These are phyloP conservation scores for Monosporascus sp. DNA, from an alignment of 2,329 filamentous ascomycete genomes.

Conservation along the genomic window DNA sequence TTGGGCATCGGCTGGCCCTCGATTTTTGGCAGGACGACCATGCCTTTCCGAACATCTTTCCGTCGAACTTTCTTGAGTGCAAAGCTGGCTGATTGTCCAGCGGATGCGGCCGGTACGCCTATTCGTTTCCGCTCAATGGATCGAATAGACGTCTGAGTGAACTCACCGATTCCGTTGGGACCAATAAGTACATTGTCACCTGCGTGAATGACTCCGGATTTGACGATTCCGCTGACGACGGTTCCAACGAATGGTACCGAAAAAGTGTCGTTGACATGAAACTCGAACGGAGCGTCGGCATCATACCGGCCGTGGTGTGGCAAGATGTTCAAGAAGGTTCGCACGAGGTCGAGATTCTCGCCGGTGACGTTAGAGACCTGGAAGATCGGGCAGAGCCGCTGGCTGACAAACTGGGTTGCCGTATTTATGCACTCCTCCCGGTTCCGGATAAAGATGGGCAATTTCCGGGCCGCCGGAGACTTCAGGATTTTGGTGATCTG, in stretches of 20 bases:
- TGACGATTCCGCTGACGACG: slow-evolving; percentile 91
- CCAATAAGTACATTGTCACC: slow-evolving; percentile 89
- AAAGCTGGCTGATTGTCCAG: slow-evolving; percentile 89
- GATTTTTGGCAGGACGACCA: slow-evolving; percentile 87
- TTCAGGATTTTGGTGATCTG: slow-evolving; percentile 92
- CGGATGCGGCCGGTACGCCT: slow-evolving; percentile 77
- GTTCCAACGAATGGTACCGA: slow-evolving; percentile 96
- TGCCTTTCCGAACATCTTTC: slow-evolving; percentile 94
- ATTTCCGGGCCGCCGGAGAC: slow-evolving; percentile 87
- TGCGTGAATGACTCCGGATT: slow-evolving; percentile 78
- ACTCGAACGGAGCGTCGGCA: slow-evolving; percentile 81
- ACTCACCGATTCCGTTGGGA: slow-evolving; percentile 85
- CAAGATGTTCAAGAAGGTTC: slow-evolving; percentile 90
- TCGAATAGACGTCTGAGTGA: slow-evolving; percentile 78
- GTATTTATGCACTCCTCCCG: slow-evolving; percentile 92
- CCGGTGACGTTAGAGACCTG: slow-evolving; percentile 98
- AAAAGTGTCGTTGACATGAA: slow-evolving; percentile 95
- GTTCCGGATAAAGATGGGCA: slow-evolving; percentile 91
- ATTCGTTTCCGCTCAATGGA: slow-evolving; percentile 95
- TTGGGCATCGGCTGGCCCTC: slow-evolving; percentile 67
- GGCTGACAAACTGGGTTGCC: slow-evolving; percentile 90
- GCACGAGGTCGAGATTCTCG: slow-evolving; percentile 81
- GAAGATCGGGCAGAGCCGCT: slow-evolving; percentile 94
- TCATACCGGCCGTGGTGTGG: slow-evolving; percentile 94
- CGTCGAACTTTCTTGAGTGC: slow-evolving; percentile 81